These are phyloP conservation scores for Solanum corneliomulleri DNA, from an alignment of 257 asterid genomes.

Conservation along the genomic window DNA sequence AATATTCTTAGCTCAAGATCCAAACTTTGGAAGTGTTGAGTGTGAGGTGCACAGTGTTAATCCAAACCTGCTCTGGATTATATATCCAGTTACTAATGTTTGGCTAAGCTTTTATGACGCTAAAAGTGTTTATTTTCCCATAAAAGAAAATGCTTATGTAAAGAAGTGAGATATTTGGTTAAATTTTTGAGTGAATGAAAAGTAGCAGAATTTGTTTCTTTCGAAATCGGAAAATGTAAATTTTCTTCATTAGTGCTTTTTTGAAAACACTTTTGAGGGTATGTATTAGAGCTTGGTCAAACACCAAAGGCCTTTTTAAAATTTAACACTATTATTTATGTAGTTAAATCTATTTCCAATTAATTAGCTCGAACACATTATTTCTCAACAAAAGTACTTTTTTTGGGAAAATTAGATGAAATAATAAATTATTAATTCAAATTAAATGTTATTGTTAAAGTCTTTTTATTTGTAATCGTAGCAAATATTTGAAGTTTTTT, in stretches of 20 bases:
- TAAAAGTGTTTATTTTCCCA: background rate
- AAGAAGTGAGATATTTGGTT: background rate
- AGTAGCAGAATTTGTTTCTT: background rate
- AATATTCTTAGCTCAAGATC: background rate
- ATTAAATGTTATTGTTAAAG: no score
- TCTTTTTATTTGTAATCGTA: no score
- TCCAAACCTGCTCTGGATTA: background rate
- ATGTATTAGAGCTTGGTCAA: background rate
- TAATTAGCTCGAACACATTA: no score
- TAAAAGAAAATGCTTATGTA: background rate
- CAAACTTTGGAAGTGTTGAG: background rate
- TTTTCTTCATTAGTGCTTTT: background rate
- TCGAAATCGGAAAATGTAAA: background rate
- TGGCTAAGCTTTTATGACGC: background rate
- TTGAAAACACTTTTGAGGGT: background rate
- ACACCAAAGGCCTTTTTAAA: background rate
- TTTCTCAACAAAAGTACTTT: no score
- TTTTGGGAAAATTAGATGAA: no score
- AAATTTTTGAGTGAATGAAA: background rate
- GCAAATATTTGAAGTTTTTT: no score
- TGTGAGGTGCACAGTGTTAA: background rate
- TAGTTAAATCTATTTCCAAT: no score
- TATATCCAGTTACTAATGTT: background rate
- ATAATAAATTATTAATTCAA: no score
- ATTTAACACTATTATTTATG: no score